phyloP scores from a whole-genome alignment of 805 yeast genomes.

The Brettanomyces anomalus region DNA sequence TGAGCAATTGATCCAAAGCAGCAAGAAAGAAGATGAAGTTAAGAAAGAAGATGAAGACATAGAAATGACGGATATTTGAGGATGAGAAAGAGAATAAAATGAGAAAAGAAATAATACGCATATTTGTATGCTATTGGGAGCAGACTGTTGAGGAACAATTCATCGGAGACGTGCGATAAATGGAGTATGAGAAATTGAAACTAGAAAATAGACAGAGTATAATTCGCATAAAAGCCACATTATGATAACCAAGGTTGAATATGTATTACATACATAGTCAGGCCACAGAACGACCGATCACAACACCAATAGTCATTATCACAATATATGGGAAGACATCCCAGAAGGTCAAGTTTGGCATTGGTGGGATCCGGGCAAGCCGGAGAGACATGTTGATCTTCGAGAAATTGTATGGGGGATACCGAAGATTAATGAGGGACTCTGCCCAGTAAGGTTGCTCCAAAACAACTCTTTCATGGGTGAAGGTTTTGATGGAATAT shows the following conservation, averaged over 20 bases:
- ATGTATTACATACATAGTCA: neutral
- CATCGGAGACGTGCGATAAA: too few relatives aligned
- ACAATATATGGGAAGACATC: neutral
- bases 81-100: too few relatives aligned
- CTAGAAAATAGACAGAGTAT: too few relatives aligned
- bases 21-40: neutral
- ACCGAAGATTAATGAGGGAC: constrained; percentile 42
- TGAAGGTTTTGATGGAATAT: constrained; percentile 60
- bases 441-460: constrained; percentile 67
- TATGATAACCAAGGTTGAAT: neutral
- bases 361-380: constrained; percentile 8
- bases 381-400: constrained; percentile 16
- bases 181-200: too few relatives aligned
- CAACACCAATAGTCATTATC: constrained; percentile 6
- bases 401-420: constrained; percentile 45
- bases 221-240: neutral
- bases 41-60: neutral
- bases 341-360: constrained; percentile 5
- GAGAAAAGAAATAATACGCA: too few relatives aligned
- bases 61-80: neutral
- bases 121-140: too few relatives aligned
- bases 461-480: constrained; percentile 63
- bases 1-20: too few relatives aligned
- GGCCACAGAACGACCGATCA: constrained; percentile 4
- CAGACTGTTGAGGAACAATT: too few relatives aligned